phyloP scores from a whole-genome alignment of 805 yeast species.

The Barnettozyma californica region DNA sequence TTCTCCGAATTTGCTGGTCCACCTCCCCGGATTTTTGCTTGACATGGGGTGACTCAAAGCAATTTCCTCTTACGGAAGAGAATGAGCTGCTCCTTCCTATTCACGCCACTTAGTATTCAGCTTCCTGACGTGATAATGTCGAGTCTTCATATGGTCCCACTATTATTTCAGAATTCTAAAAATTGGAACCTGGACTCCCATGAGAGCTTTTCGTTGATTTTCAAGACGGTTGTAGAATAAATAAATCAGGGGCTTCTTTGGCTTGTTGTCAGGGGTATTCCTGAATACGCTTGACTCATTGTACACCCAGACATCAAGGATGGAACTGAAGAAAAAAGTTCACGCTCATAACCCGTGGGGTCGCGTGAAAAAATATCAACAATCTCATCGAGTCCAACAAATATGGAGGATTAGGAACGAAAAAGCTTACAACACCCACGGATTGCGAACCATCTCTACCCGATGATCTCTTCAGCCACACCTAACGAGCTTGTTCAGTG shows the following conservation, averaged over 20 bases:
- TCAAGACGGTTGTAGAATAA: no score
- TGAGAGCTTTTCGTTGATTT: not conserved
- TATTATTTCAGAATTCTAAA: not conserved
- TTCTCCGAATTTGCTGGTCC: not conserved
- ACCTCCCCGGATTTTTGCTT: constrained; percentile 7
- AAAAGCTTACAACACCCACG: not conserved
- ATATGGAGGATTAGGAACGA: not conserved
- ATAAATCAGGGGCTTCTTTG: no score
- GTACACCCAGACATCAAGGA: not conserved
- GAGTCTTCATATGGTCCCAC: not conserved
- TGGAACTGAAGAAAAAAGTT: no score
- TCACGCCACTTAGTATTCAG: not conserved
- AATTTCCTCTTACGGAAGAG: not conserved
- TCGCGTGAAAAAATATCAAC: not conserved
- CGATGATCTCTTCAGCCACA: constrained; percentile 1
- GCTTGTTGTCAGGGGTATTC: no score
- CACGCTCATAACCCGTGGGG: not conserved
- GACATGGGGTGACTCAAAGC: not conserved
- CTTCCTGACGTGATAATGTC: not conserved
- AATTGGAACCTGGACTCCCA: not conserved
- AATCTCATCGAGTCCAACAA: not conserved
- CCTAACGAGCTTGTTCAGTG: constrained; percentile 12
- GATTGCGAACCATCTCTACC: not conserved
- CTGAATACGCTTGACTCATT: not conserved
- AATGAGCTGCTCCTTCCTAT: not conserved